A percentile compares a stretch with the other conserved stretches of the same genome.
Conservation (phyloP, 2,329 filamentous ascomycete species). For the Diplocarpon rosae region DNA sequence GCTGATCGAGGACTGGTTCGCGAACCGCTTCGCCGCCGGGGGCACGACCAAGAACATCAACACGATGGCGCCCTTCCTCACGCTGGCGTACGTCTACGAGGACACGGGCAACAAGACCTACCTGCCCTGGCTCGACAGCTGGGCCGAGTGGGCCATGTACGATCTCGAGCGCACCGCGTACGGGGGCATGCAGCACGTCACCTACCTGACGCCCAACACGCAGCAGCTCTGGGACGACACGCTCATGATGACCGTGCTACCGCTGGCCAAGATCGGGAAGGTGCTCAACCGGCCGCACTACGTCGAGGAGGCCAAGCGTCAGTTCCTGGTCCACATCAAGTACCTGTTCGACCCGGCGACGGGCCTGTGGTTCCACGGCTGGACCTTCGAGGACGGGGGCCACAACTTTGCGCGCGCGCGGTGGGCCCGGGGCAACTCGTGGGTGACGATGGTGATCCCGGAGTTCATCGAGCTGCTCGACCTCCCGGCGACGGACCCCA, state of each 20-base stretch:
- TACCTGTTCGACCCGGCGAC: conserved; percentile 64
- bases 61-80: conserved; percentile 70
- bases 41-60: conserved; percentile 77
- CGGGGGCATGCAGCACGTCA: conserved; percentile 34
- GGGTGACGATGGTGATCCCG: conserved; percentile 75
- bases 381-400: conserved; percentile 61
- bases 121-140: conserved; percentile 66
- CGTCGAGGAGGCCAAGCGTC: conserved; percentile 64
- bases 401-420: conserved; percentile 48
- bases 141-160: conserved; percentile 76
- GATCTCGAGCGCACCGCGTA: conserved; percentile 61
- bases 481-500: conserved; percentile 45
- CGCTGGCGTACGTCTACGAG: conserved; percentile 69
- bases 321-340: conserved; percentile 68
- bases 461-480: conserved; percentile 68
- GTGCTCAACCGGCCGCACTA: conserved; percentile 61
- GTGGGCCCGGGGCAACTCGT: conserved; percentile 55
- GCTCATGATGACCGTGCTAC: conserved; percentile 79
- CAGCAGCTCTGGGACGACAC: conserved; percentile 79
- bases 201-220: conserved; percentile 52
- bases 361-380: conserved; percentile 68
- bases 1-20: conserved; percentile 66
- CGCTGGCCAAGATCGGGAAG: conserved; percentile 60
- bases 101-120: conserved; percentile 58
- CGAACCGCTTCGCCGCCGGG: conserved; percentile 39